These are phyloP conservation scores for Teunomyces pallodes DNA, from an alignment of 805 yeast species.

Conservation along the genomic window DNA sequence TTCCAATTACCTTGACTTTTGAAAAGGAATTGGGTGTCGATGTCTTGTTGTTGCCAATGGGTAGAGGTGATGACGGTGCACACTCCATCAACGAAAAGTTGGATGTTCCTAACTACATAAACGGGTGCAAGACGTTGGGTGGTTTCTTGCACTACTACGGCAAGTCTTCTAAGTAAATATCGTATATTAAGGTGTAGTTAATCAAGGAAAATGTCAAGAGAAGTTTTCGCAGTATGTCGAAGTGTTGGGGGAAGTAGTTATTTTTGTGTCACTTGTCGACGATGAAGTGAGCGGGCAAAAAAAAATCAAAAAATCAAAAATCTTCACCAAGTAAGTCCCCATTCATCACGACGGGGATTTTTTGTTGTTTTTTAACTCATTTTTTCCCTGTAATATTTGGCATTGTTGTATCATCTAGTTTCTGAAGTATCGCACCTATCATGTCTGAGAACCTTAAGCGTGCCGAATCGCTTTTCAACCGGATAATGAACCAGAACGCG, in stretches of 20 bases:
- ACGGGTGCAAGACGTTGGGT: slow-evolving; percentile 89
- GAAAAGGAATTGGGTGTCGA: slow-evolving; percentile 82
- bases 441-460: slow-evolving; percentile 48
- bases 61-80: slow-evolving; percentile 99
- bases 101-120: slow-evolving; percentile 82
- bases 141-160: slow-evolving; percentile 89
- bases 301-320: not conserved
- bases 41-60: slow-evolving; percentile 92
- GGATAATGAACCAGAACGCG: slow-evolving; percentile 42
- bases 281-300: not conserved
- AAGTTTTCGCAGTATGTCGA: too few relatives aligned
- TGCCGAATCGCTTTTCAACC: slow-evolving; percentile 45
- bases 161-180: slow-evolving; percentile 9
- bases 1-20: slow-evolving; percentile 93
- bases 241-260: not conserved
- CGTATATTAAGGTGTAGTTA: too few relatives aligned
- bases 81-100: slow-evolving; percentile 96
- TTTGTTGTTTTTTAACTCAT: too few relatives aligned
- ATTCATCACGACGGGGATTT: too few relatives aligned
- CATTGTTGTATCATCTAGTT: not conserved
- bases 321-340: not conserved
- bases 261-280: not conserved
- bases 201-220: too few relatives aligned
- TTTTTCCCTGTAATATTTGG: not conserved
- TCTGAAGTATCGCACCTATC: not conserved